Evolutionary conservation across 345 rosid genomes (phyloP).

Genomic region (Euphorbia peplus): DNA sequence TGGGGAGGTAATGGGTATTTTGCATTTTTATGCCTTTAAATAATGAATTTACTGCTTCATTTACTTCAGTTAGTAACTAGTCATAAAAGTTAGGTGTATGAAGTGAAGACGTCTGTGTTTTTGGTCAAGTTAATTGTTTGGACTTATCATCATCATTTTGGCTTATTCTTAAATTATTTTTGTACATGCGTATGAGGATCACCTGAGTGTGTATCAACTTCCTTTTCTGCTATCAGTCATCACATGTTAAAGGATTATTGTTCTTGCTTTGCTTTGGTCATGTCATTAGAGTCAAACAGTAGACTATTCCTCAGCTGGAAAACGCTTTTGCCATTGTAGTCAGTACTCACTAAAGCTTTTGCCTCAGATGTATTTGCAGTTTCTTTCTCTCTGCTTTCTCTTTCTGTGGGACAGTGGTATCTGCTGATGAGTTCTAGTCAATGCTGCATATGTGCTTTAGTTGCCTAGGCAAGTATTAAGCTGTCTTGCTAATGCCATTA

Average conservation of each 20-base stretch:
- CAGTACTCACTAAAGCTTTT: background rate
- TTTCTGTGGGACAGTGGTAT: background rate
- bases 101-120: background rate
- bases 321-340: background rate
- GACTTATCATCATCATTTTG: background rate
- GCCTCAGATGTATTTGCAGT: background rate
- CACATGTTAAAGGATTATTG: background rate
- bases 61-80: background rate
- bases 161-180: background rate
- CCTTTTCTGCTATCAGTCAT: background rate
- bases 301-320: background rate
- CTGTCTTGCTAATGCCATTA: no score
- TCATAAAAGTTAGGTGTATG: background rate
- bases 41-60: background rate
- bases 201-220: background rate
- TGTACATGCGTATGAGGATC: background rate
- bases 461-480: background rate
- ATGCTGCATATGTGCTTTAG: background rate
- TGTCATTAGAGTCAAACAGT: background rate
- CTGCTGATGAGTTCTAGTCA: background rate
- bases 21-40: background rate
- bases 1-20: constrained; percentile 58
- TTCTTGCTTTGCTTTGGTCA: background rate
- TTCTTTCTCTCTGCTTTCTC: background rate
- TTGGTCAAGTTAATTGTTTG: background rate